Evolutionary conservation across 352 stramenopile species (phyloP).

Genomic region (Phytophthora palmivora): DNA sequence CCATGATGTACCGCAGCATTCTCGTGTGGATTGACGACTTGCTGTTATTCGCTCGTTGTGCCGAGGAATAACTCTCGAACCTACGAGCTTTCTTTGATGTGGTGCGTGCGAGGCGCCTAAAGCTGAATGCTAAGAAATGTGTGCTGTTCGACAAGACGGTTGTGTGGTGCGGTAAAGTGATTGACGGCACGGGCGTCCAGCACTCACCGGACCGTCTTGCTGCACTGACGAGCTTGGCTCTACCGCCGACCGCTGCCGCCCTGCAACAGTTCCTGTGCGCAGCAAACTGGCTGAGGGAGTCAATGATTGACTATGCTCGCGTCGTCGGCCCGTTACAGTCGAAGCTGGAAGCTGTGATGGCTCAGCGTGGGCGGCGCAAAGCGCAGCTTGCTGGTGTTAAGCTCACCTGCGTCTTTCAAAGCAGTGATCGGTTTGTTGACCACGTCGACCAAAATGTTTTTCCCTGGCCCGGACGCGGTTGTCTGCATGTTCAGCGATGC

Average conservation of each 20-base stretch:
- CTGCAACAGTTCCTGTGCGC: slow-evolving; percentile 18
- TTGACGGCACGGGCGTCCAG: neutral
- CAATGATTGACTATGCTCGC: slow-evolving; percentile 24
- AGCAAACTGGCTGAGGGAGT: slow-evolving; percentile 27
- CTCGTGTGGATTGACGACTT: no score
- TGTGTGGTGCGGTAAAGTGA: neutral
- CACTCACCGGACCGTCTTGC: no score
- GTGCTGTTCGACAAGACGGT: neutral
- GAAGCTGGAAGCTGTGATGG: slow-evolving; percentile 16
- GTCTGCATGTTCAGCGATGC: neutral
- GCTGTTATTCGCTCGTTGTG: no score
- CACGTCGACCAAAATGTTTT: neutral
- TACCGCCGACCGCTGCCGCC: slow-evolving; percentile 8
- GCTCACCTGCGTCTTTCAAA: neutral
- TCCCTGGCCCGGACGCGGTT: neutral
- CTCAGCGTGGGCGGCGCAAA: slow-evolving; percentile 1
- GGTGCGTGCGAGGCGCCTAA: neutral
- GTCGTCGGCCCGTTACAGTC: slow-evolving; percentile 16
- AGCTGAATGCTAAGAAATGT: neutral
- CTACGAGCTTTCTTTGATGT: neutral
- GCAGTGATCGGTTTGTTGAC: neutral
- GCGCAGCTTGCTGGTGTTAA: neutral
- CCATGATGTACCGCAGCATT: neutral
- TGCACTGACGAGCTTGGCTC: neutral
- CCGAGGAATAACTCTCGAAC: neutral